phyloP scores from a whole-genome alignment of 2,329 filamentous ascomycete species.

The Geosmithia putterillii region DNA sequence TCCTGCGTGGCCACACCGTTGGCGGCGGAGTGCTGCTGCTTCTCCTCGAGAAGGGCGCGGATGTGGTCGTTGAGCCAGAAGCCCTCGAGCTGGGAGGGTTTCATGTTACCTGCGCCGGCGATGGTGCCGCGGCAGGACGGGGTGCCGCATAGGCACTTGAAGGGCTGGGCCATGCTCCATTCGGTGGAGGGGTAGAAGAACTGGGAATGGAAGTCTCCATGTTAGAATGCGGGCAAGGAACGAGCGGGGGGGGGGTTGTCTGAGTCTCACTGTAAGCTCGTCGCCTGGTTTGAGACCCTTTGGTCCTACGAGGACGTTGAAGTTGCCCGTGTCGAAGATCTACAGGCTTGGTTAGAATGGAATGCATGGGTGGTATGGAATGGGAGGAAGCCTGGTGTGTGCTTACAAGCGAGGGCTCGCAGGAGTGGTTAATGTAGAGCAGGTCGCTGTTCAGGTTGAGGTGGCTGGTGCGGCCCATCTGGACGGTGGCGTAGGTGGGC shows the following conservation, averaged over 20 bases:
- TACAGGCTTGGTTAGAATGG: slow-evolving; percentile 11
- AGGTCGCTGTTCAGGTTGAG: slow-evolving; percentile 54
- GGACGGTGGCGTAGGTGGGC: slow-evolving; percentile 53
- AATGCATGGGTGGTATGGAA: too few relatives aligned
- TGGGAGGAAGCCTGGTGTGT: background rate
- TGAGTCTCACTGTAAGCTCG: slow-evolving; percentile 38
- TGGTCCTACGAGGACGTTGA: slow-evolving; percentile 45
- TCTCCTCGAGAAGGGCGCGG: slow-evolving; percentile 37
- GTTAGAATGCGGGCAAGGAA: background rate
- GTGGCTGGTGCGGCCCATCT: slow-evolving; percentile 42
- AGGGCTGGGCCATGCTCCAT: slow-evolving; percentile 62
- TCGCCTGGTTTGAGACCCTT: slow-evolving; percentile 41
- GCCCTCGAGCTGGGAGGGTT: slow-evolving; percentile 36
- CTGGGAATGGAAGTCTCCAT: slow-evolving; percentile 14
- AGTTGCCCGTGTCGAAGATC: slow-evolving; percentile 48
- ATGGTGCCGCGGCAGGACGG: slow-evolving; percentile 48
- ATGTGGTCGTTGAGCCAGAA: slow-evolving; percentile 54
- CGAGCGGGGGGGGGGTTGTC: background rate
- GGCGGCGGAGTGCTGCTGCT: slow-evolving; percentile 4
- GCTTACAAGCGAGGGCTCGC: slow-evolving; percentile 50
- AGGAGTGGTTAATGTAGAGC: slow-evolving; percentile 57
- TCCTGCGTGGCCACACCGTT: slow-evolving; percentile 11
- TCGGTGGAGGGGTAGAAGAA: slow-evolving; percentile 71
- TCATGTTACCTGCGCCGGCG: slow-evolving; percentile 50
- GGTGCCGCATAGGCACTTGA: slow-evolving; percentile 50